Evolutionary conservation across 2,329 filamentous ascomycete species (phyloP).

Genomic region (Colletotrichum paranaense): DNA sequence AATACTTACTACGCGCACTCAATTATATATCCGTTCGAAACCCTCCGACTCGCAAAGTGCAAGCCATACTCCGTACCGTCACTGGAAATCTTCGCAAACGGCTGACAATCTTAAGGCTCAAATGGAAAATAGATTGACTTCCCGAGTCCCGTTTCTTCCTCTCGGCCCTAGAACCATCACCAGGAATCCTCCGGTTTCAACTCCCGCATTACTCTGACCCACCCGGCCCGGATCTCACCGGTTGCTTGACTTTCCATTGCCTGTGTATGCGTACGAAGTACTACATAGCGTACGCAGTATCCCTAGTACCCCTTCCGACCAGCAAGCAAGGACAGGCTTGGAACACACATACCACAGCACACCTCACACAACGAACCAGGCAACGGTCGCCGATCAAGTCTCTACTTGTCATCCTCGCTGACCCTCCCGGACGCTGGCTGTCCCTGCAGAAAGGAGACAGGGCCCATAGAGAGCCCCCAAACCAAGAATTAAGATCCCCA

Average conservation of each 20-base stretch:
- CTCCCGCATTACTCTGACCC: neutral
- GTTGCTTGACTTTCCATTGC: neutral
- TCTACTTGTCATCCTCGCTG: neutral
- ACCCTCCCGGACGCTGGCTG: neutral
- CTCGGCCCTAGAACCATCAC: neutral
- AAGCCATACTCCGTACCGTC: neutral
- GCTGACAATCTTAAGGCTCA: neutral
- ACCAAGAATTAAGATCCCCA: slow-evolving; percentile 5
- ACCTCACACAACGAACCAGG: neutral
- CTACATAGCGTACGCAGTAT: no score
- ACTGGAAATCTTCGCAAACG: neutral
- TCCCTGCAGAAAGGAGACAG: slow-evolving; percentile 7
- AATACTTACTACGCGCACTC: no score
- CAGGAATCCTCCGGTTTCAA: neutral
- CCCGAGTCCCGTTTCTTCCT: neutral
- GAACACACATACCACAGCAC: neutral
- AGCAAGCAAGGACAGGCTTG: neutral
- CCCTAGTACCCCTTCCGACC: neutral
- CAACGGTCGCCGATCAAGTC: neutral
- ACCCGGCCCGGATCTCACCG: neutral
- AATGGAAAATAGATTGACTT: neutral
- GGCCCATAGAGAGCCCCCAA: neutral
- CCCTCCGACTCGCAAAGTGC: neutral
- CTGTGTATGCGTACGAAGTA: no score
- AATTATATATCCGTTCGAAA: no score